A percentile compares a stretch with the other conserved stretches of the same genome.
Conservation (phyloP, 1,139 yeast species). For the Arxiozyma bovina region DNA sequence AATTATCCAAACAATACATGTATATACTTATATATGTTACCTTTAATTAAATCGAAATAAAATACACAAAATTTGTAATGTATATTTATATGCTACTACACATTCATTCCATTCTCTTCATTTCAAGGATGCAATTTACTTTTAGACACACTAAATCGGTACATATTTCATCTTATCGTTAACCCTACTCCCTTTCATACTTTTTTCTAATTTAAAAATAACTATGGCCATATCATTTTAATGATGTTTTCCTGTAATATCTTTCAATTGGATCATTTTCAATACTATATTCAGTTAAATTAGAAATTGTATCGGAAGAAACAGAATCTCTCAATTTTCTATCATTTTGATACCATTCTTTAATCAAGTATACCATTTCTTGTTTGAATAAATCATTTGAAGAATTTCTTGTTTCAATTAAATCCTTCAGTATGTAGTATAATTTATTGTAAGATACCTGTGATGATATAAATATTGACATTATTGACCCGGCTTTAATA, state of each 20-base stretch:
- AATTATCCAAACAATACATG: not conserved
- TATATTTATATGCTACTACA: not conserved
- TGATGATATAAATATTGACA: constrained; percentile 66
- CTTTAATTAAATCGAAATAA: too few species aligned
- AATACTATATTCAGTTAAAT: constrained; percentile 22
- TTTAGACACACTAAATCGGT: too few species aligned
- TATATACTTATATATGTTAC: too few species aligned
- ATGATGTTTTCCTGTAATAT: constrained; percentile 25
- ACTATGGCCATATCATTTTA: not conserved
- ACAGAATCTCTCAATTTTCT: constrained; percentile 52
- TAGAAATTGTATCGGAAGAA: constrained; percentile 26
- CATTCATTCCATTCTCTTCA: not conserved
- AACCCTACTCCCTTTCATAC: not conserved
- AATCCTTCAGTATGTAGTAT: constrained; percentile 56
- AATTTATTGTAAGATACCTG: constrained; percentile 67
- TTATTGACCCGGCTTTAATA: constrained; percentile 44
- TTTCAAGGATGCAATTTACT: not conserved
- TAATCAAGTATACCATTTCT: constrained; percentile 56
- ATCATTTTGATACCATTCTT: constrained; percentile 58
- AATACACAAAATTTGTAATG: not conserved
- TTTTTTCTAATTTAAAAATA: too few species aligned
- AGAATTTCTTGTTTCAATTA: constrained; percentile 55
- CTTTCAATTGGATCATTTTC: constrained; percentile 30
- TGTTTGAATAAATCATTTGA: constrained; percentile 39
- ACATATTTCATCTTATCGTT: too few species aligned